Conservation (phyloP, 2,329 filamentous ascomycete genomes). For the Verticillium alfalfae region DNA sequence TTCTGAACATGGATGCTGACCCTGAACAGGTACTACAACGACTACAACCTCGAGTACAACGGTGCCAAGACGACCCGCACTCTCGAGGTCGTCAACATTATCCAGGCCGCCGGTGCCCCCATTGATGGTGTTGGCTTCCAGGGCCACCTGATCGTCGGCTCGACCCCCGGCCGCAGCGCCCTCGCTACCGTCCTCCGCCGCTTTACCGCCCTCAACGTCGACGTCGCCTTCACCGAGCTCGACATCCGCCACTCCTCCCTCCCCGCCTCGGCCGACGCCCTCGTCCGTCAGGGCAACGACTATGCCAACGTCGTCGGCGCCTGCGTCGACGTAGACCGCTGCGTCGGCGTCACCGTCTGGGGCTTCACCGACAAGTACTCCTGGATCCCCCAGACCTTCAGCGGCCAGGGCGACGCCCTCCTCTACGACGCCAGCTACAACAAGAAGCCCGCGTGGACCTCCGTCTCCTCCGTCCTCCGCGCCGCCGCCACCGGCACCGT, state of each 20-base stretch:
- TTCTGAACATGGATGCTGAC: not conserved
- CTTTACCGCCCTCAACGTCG: conserved; percentile 46
- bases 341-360: conserved; percentile 39
- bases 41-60: conserved; percentile 48
- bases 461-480: conserved; percentile 26
- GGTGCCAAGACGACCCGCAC: conserved; percentile 27
- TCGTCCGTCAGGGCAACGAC: conserved; percentile 39
- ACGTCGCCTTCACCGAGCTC: conserved; percentile 57
- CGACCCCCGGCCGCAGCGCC: conserved; percentile 34
- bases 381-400: conserved; percentile 31
- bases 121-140: conserved; percentile 51
- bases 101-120: conserved; percentile 31
- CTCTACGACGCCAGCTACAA: conserved; percentile 28
- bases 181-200: conserved; percentile 39
- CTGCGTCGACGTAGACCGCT: conserved; percentile 29
- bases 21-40: conserved; percentile 44
- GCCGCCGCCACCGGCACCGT: conserved; percentile 15
- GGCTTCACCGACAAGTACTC: conserved; percentile 32
- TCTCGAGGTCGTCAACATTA: conserved; percentile 24
- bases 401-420: conserved; percentile 32
- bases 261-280: conserved; percentile 32
- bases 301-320: conserved; percentile 34
- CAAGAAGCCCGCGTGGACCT: conserved; percentile 33
- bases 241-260: conserved; percentile 48
- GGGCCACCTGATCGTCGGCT: conserved; percentile 40